Conservation (phyloP, 2,329 filamentous ascomycete species). For the Penicillium palitans region DNA sequence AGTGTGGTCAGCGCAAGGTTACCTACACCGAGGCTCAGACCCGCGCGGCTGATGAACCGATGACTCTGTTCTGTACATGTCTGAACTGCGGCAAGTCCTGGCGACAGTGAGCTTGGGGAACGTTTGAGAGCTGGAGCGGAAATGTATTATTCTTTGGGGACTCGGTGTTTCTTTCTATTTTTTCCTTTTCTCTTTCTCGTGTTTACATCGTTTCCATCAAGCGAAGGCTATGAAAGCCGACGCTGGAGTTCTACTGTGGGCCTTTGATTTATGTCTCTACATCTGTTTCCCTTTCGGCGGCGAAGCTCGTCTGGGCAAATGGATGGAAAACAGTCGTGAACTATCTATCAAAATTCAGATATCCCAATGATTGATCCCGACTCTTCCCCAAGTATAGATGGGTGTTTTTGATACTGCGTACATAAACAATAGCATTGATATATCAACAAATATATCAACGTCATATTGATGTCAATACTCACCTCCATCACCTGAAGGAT, state of each 20-base stretch:
- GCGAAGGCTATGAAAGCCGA: slow-evolving; percentile 3
- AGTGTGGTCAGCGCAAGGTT: slow-evolving; percentile 91
- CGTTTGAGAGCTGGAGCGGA: not conserved
- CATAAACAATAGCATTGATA: not conserved
- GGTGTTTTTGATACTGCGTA: not conserved
- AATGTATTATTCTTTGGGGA: slow-evolving; percentile 20
- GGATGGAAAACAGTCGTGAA: slow-evolving; percentile 1
- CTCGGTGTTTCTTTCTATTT: slow-evolving; percentile 13
- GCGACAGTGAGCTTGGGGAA: slow-evolving; percentile 36
- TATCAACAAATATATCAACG: slow-evolving; percentile 11
- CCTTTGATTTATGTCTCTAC: not conserved
- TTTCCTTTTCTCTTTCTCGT: slow-evolving; percentile 2
- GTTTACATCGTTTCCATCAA: slow-evolving; percentile 5
- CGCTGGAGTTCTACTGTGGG: slow-evolving; percentile 13
- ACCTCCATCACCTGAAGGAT: not conserved
- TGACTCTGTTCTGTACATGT: slow-evolving; percentile 52
- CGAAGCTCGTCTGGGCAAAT: not conserved
- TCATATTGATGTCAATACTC: slow-evolving; percentile 24
- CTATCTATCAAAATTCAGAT: slow-evolving; percentile 5
- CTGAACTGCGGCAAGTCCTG: slow-evolving; percentile 51
- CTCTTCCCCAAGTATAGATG: not conserved
- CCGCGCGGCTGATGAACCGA: slow-evolving; percentile 87
- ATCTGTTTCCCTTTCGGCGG: not conserved
- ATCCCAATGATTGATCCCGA: slow-evolving; percentile 1
- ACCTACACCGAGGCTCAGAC: slow-evolving; percentile 97